Conservation (phyloP, 164 flowering plant species). For the Nymphaea thermarum region DNA sequence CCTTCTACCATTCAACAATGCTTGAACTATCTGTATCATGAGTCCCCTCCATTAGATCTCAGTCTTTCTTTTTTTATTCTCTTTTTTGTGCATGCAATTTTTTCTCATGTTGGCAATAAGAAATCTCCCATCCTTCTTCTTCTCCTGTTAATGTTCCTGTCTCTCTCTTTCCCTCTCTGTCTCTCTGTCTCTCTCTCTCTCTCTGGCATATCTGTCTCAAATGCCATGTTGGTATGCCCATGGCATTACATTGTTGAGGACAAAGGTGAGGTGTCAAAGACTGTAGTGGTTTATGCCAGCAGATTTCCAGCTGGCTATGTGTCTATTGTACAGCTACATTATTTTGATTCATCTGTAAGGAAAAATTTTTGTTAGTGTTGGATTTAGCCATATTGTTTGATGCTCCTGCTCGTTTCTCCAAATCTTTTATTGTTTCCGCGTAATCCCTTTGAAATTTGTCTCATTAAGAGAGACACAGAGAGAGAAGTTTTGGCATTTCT, state of each 20-base stretch:
- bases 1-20: not conserved
- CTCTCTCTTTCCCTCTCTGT: not conserved
- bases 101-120: not conserved
- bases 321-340: conserved; percentile 3
- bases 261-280: not conserved
- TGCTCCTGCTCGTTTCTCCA: too few relatives aligned
- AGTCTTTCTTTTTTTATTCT: too few relatives aligned
- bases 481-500: too few relatives aligned
- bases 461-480: too few relatives aligned
- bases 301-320: not conserved
- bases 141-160: not conserved
- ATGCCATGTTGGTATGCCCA: too few relatives aligned
- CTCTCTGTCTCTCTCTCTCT: too few relatives aligned
- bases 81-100: not conserved
- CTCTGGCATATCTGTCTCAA: too few relatives aligned
- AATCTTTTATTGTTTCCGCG: too few relatives aligned
- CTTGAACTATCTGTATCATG: not conserved
- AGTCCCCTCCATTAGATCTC: not conserved
- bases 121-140: too few relatives aligned
- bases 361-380: conserved; percentile 25
- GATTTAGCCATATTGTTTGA: too few relatives aligned
- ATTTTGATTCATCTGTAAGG: conserved; percentile 26
- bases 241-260: not conserved
- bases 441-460: too few relatives aligned
- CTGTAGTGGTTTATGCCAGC: not conserved